Base-by-base conservation (phyloP, 805 yeast species). In the Cyberlindnera veronae region DNA sequence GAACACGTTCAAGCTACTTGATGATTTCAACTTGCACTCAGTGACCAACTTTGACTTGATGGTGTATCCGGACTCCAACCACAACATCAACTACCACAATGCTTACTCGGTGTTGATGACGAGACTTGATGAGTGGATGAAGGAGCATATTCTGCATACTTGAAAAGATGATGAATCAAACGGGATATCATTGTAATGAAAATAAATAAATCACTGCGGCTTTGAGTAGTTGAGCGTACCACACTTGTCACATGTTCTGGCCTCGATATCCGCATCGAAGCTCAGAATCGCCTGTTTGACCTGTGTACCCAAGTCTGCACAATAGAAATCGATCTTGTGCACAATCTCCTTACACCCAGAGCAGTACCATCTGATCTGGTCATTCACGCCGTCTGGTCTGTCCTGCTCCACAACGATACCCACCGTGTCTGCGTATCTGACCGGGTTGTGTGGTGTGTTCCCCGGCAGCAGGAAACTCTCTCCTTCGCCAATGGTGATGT, bases 391-490 rank as follows among this genome's bases (percentile, higher is more conserved):
- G 36, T 66, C 67, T 0, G 96, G 95, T 50, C 97, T 71, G 58
- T 88, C 95, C 62, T 90, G 96, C 56, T 90, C 97, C 14, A 90
- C 84, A 2, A 90, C 97, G 31, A 90, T 67, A 1, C 97, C 97
- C 14, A 90, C 80, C 0, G 96, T 88, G 53, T 90, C 68, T 3
- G 83, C 84, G 59, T 77, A 90, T 53, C 97, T 69, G 7, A 85
- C 91, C 1, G 97, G 97, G 51, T 81, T 84, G 61, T 90, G 97
- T 2, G 97, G 97, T 3, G 76, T 74, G 57, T 85, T 85, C 0
- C 81, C 81, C 10, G 96, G 96, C 16, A 89, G 72, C 49, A 90
- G 65, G 57, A 86, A 90, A n/a, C 93, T 81, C 50, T 86, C 95
- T 7, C 95, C 95, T 55, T 90, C 96, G 31, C 73, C 67, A 40